Conservation (phyloP, 2,329 filamentous ascomycete species). For the Cytospora leucostoma region DNA sequence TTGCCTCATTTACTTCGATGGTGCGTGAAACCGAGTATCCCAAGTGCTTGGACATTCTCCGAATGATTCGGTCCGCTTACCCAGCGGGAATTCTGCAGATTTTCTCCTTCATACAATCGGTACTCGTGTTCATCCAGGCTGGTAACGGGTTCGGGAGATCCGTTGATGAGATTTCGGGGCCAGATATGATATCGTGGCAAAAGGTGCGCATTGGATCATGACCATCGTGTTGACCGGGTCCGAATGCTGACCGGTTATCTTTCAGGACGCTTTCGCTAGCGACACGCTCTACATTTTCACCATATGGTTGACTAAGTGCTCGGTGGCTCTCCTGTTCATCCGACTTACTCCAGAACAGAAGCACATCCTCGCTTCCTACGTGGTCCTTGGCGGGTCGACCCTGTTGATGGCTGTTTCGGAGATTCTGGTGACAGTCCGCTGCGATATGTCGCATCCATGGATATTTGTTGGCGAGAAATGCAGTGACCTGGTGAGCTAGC, state of each 20-base stretch:
- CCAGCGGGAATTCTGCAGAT: slow-evolving; percentile 31
- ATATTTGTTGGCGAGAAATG: slow-evolving; percentile 36
- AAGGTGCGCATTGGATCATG: slow-evolving; percentile 36
- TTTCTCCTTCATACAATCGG: slow-evolving; percentile 40
- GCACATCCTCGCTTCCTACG: slow-evolving; percentile 41
- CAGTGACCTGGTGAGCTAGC: slow-evolving; percentile 35
- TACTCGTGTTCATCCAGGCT: slow-evolving; percentile 41
- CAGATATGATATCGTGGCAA: slow-evolving; percentile 34
- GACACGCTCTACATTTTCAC: slow-evolving; percentile 46
- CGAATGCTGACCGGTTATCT: not conserved
- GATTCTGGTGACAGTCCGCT: slow-evolving; percentile 44
- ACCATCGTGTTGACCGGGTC: not conserved
- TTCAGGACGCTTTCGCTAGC: slow-evolving; percentile 40
- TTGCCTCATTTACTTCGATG: slow-evolving; percentile 37
- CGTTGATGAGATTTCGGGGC: slow-evolving; percentile 30
- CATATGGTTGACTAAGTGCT: slow-evolving; percentile 46
- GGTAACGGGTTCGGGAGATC: slow-evolving; percentile 43
- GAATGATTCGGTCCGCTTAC: not conserved
- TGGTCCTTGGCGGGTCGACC: slow-evolving; percentile 39
- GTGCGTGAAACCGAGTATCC: slow-evolving; percentile 13
- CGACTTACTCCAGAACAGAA: slow-evolving; percentile 46
- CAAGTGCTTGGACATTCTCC: not conserved
- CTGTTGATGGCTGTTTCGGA: slow-evolving; percentile 43
- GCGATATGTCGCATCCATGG: slow-evolving; percentile 42
- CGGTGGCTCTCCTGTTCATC: slow-evolving; percentile 45